Evolutionary conservation across 2,329 filamentous ascomycete genomes (phyloP).

Genomic region (Graphiopsis chlorocephala): DNA sequence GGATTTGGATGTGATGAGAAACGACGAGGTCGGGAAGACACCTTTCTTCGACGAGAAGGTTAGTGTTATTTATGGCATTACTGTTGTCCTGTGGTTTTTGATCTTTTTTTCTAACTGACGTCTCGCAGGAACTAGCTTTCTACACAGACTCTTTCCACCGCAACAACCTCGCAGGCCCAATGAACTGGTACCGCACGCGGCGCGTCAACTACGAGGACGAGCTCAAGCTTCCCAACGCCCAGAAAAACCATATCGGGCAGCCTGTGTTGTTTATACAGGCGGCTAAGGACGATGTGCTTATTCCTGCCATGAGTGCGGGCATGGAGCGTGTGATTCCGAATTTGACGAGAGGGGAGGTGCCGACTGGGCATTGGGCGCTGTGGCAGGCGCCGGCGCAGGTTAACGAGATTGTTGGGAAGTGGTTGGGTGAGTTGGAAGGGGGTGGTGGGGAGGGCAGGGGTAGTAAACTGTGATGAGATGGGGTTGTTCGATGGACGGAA

Average conservation of each 20-base stretch:
- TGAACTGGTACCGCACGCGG: constrained; percentile 72
- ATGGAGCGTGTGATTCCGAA: constrained; percentile 69
- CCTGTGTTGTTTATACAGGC: constrained; percentile 73
- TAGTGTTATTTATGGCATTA: constrained; percentile 24
- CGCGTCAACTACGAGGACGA: constrained; percentile 78
- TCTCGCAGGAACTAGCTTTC: constrained; percentile 63
- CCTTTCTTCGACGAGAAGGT: constrained; percentile 62
- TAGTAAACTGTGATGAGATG: constrained; percentile 39
- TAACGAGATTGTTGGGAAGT: constrained; percentile 66
- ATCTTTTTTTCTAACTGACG: not conserved
- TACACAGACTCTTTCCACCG: constrained; percentile 71
- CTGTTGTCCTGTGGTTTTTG: no score
- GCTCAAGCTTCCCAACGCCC: constrained; percentile 29
- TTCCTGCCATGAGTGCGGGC: constrained; percentile 64
- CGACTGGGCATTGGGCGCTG: constrained; percentile 78
- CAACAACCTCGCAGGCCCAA: constrained; percentile 71
- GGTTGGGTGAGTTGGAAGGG: constrained; percentile 60
- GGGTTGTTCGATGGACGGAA: not conserved
- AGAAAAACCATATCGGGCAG: constrained; percentile 34
- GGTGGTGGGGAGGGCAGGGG: constrained; percentile 33
- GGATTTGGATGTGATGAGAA: constrained; percentile 59
- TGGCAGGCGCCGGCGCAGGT: constrained; percentile 69
- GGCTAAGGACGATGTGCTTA: constrained; percentile 67
- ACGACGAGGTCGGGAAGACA: constrained; percentile 49
- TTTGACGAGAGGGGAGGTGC: constrained; percentile 64